These are phyloP conservation scores for Phytophthora gonapodyides DNA, from an alignment of 352 stramenopile species.

Conservation along the genomic window DNA sequence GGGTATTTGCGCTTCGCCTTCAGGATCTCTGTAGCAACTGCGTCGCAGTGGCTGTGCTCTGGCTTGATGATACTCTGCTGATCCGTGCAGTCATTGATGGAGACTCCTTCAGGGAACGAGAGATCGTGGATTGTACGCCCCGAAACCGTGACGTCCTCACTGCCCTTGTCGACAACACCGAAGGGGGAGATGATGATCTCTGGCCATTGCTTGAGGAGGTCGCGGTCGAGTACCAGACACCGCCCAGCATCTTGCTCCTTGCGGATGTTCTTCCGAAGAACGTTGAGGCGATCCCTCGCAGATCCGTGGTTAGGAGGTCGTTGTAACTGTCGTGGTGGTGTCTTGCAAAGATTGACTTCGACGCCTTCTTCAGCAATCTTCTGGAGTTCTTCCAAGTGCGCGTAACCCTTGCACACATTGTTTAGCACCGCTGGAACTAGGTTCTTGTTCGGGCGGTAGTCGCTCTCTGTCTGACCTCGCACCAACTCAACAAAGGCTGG, in stretches of 20 bases:
- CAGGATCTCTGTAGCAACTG: too few relatives aligned
- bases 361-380: constrained; percentile 8
- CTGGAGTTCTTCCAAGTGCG: constrained; percentile 7
- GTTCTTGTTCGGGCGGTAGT: constrained; percentile 11
- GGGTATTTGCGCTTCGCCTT: too few relatives aligned
- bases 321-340: not conserved
- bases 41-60: constrained; percentile 1
- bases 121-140: constrained; percentile 6
- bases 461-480: too few relatives aligned
- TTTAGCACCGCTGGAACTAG: constrained; percentile 5
- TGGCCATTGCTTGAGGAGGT: constrained; percentile 3
- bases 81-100: constrained; percentile 8
- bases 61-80: constrained; percentile 7
- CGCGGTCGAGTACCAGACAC: constrained; percentile 5
- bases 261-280: constrained; percentile 13
- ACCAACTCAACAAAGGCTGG: too few relatives aligned
- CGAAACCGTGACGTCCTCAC: not conserved
- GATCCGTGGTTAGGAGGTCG: too few relatives aligned
- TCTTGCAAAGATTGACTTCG: not conserved
- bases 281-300: not conserved
- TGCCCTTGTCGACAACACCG: constrained; percentile 4
- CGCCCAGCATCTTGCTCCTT: constrained; percentile 14
- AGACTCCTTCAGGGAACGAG: constrained; percentile 2
- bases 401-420: constrained; percentile 10
- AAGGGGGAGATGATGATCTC: constrained; percentile 2